Base-by-base conservation (phyloP, 305 asterid species). In the Withania somnifera region DNA sequence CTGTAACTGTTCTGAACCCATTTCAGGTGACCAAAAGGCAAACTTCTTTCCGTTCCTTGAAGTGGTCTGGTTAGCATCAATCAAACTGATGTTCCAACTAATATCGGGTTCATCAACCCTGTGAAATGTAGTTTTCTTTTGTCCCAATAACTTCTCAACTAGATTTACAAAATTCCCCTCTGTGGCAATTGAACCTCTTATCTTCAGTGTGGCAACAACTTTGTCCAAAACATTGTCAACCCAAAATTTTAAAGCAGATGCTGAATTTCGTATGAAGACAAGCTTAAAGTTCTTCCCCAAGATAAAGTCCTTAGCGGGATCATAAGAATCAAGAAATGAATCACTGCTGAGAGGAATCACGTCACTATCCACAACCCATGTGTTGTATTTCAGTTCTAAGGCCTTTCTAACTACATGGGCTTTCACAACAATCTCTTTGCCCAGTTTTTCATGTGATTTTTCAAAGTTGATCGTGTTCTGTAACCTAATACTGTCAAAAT, bases 281-380 rank as follows among this genome's bases (percentile, higher is more conserved):
- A 90, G 82, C 82, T 86, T 85, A 76, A 66, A 63, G 60, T 80
- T 85, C 91, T 87, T 89, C 81, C 97, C 94, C 40, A 90, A 52
- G 67, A 63, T 80, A 71, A 92, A 81, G 81, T 90, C 90, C 75
- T 76, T 53, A 32, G 57, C 53, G 28, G 47, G 84, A 85, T 87
- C 91, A 66, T 89, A 86, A 11, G 90, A 85, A 84, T 90, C 88
- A 10, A 84, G 71, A 82, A 87, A 88, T 5, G 90, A 88, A 57
- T 87, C 89, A 45, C 61, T 81, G 77, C 78, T 82, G 64, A 84
- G 85, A 56, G 98, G 98, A 85, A 93, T 84, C 86, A 84, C 80
- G 84, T 91, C 91, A 66, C 92, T 86, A 47, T 93, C 92, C 38
- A 90, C 80, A 83, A 91, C 80, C 97, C 91, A 90, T 15, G 89